phyloP scores from a whole-genome alignment of 345 rosid genomes.

The Nasturtium officinale region DNA sequence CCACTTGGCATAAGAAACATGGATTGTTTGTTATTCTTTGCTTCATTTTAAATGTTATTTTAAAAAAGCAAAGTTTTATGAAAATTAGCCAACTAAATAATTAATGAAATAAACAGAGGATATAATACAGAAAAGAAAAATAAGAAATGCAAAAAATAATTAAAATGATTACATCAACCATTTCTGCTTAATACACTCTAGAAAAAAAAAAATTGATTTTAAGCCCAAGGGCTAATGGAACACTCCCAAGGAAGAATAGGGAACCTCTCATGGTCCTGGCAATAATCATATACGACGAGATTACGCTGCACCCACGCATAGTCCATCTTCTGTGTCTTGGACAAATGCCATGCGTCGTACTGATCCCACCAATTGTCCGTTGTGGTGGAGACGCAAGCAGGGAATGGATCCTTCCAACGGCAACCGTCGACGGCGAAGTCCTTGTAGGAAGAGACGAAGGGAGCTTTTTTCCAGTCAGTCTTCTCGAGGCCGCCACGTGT shows the following conservation, averaged over 20 bases:
- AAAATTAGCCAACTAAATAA: no score
- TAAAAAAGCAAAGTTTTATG: no score
- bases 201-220: slow-evolving; percentile 31
- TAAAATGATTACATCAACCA: slow-evolving; percentile 22
- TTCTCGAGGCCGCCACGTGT: slow-evolving; percentile 95
- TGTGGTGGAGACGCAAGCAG: slow-evolving; percentile 84
- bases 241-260: slow-evolving; percentile 73
- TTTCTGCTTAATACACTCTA: slow-evolving; percentile 9
- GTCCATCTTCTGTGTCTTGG: slow-evolving; percentile 75
- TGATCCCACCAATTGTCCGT: slow-evolving; percentile 96
- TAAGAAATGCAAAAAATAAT: neutral
- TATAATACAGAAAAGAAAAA: neutral
- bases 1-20: no score
- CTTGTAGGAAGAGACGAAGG: slow-evolving; percentile 87
- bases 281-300: slow-evolving; percentile 88
- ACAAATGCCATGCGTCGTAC: slow-evolving; percentile 81
- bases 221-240: slow-evolving; percentile 85
- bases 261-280: slow-evolving; percentile 65
- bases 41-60: no score
- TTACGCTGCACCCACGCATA: slow-evolving; percentile 90
- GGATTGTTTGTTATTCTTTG: no score
- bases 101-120: slow-evolving; percentile 21
- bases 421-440: slow-evolving; percentile 86
- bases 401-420: slow-evolving; percentile 92
- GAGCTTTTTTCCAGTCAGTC: slow-evolving; percentile 86